Percentiles rank a stretch among this genome's conserved stretches.
Conservation (phyloP, 73 alveolate species). For the Paramecium bursaria region DNA sequence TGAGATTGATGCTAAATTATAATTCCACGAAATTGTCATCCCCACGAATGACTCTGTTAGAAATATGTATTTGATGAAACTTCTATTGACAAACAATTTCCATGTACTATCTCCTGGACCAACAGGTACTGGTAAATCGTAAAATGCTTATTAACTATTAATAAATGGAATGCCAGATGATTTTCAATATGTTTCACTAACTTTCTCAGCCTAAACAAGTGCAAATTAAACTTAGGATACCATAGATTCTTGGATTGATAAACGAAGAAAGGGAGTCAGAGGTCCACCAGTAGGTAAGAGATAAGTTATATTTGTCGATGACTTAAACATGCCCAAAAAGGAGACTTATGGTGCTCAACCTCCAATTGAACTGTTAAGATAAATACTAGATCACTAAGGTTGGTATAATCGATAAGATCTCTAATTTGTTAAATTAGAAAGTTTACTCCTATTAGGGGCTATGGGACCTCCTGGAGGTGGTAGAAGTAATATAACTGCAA, state of each 20-base stretch:
- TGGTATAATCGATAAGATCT: constrained; percentile 98
- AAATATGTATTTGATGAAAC: constrained; percentile 89
- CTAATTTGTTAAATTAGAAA: constrained; percentile 78
- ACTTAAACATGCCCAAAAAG: constrained; percentile 99
- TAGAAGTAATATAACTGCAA: constrained; percentile 95
- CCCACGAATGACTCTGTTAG: constrained; percentile 99
- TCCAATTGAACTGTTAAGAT: constrained; percentile 99
- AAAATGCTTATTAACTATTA: constrained; percentile 93
- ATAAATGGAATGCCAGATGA: constrained; percentile 97
- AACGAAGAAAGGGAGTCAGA: constrained; percentile 96
- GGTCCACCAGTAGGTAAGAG: constrained; percentile 99
- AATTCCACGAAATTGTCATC: constrained; percentile 97
- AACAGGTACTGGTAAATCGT: constrained; percentile 99
- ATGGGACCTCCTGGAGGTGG: constrained; percentile 99
- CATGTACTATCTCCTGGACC: constrained; percentile 99
- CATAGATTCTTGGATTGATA: constrained; percentile 95
- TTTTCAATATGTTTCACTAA: constrained; percentile 89
- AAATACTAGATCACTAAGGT: constrained; percentile 99
- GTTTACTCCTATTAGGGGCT: constrained; percentile 95
- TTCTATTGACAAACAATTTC: constrained; percentile 90
- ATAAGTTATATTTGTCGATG: constrained; percentile 99
- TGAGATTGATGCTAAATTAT: constrained; percentile 86
- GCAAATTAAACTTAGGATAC: constrained; percentile 98
- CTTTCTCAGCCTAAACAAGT: constrained; percentile 98
- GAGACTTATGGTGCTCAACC: constrained; percentile 99